phyloP scores from a whole-genome alignment of 768 basidiomycete genomes.

The Solioccasus polychromus region DNA sequence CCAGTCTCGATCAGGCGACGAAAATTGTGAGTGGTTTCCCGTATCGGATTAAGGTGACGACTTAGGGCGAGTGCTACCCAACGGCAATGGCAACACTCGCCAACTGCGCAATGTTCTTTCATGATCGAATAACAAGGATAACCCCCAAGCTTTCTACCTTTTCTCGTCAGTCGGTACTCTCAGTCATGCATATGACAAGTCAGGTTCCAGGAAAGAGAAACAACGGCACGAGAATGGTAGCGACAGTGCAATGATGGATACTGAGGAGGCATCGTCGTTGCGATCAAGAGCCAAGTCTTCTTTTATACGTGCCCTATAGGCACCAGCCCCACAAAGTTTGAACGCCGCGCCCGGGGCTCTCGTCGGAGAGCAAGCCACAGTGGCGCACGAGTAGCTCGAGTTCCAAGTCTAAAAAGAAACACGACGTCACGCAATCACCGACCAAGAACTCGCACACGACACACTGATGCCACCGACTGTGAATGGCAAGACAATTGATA shows the following conservation, averaged over 20 bases:
- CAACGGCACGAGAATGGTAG: conserved; percentile 24
- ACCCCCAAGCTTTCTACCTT: conserved; percentile 57
- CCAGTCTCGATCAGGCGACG: conserved; percentile 24
- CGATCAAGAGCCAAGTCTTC: conserved; percentile 53
- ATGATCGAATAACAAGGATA: conserved; percentile 30
- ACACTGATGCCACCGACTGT: conserved; percentile 41
- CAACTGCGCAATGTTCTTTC: conserved; percentile 30
- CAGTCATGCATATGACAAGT: conserved; percentile 33
- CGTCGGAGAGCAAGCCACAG: conserved; percentile 29
- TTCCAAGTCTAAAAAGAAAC: conserved; percentile 28
- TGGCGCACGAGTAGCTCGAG: conserved; percentile 31
- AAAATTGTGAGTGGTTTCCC: conserved; percentile 31
- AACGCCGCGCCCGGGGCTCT: conserved; percentile 66
- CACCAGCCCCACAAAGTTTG: conserved; percentile 66
- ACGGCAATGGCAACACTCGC: conserved; percentile 19
- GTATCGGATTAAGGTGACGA: conserved; percentile 25
- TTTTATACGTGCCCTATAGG: conserved; percentile 51
- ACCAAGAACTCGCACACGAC: conserved; percentile 41
- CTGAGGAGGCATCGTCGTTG: conserved; percentile 39
- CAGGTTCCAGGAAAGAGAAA: conserved; percentile 35
- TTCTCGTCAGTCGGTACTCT: conserved; percentile 44
- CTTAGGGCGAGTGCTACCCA: conserved; percentile 26
- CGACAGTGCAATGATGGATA: conserved; percentile 25
- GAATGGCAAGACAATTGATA: conserved; percentile 65
- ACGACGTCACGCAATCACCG: conserved; percentile 41